Evolutionary conservation across 2,329 filamentous ascomycete genomes (phyloP).

Genomic region (Thelonectria rubi): DNA sequence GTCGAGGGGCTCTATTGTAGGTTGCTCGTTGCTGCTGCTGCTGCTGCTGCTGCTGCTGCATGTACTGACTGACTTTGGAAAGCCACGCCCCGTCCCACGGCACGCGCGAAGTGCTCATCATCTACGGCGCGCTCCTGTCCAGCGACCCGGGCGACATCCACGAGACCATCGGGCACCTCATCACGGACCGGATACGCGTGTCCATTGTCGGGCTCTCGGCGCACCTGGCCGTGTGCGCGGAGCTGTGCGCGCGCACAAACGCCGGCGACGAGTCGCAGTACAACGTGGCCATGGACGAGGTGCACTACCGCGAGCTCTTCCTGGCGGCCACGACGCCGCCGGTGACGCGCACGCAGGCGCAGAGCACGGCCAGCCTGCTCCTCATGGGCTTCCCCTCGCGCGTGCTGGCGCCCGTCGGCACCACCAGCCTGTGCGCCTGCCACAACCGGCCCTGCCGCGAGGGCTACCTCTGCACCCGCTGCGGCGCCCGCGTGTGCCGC

Average conservation of each 20-base stretch:
- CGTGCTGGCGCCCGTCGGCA: constrained; percentile 72
- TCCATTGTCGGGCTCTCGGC: constrained; percentile 90
- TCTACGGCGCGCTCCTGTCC: constrained; percentile 90
- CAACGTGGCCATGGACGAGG: constrained; percentile 79
- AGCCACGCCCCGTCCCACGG: constrained; percentile 92
- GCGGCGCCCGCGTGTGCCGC: constrained; percentile 86
- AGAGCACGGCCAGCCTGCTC: constrained; percentile 72
- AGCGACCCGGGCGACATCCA: constrained; percentile 96
- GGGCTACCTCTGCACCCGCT: constrained; percentile 91
- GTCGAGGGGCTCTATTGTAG: constrained; percentile 86
- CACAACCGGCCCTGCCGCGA: constrained; percentile 84
- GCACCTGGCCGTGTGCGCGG: constrained; percentile 89
- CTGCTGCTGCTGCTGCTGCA: background rate
- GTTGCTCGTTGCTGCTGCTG: background rate
- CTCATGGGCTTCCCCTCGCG: constrained; percentile 99
- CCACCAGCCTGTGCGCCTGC: constrained; percentile 85
- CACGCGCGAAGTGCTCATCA: constrained; percentile 89
- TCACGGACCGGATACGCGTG: constrained; percentile 85
- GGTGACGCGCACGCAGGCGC: constrained; percentile 73
- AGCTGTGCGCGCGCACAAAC: constrained; percentile 89
- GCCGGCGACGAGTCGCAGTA: constrained; percentile 80
- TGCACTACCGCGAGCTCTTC: constrained; percentile 87
- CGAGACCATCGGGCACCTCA: constrained; percentile 81
- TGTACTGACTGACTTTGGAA: constrained; percentile 21
- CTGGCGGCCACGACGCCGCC: constrained; percentile 90